Conservation (phyloP, 805 yeast species). For the Cyberlindnera bimundalis region DNA sequence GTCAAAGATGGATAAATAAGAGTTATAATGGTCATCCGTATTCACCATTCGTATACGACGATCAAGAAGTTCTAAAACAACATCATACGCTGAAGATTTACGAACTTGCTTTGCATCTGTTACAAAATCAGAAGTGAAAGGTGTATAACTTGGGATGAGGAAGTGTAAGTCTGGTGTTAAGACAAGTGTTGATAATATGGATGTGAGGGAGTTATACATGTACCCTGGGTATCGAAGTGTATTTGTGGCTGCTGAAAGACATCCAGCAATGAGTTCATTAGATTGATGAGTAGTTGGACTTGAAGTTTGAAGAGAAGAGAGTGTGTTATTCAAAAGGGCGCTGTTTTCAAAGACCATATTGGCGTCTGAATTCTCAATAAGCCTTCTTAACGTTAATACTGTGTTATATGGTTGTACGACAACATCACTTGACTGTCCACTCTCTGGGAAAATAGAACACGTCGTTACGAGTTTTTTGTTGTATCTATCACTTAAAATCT, state of each 20-base stretch:
- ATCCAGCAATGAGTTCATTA: constrained; percentile 81
- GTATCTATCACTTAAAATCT: constrained; percentile 73
- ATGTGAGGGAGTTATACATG: constrained; percentile 81
- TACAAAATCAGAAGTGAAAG: constrained; percentile 69
- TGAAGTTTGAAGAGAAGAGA: constrained; percentile 50
- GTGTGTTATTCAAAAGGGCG: constrained; percentile 72
- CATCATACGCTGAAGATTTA: constrained; percentile 78
- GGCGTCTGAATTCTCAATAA: constrained; percentile 82
- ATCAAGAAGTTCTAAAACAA: constrained; percentile 75
- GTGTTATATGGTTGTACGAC: constrained; percentile 97
- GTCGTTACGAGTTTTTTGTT: constrained; percentile 82
- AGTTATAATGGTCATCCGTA: constrained; percentile 39
- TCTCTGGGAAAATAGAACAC: constrained; percentile 79
- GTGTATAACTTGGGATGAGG: constrained; percentile 67
- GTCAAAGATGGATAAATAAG: constrained; percentile 69
- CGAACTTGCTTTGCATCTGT: constrained; percentile 56
- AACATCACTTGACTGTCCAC: constrained; percentile 84
- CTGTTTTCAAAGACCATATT: constrained; percentile 90
- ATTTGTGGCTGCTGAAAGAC: constrained; percentile 80
- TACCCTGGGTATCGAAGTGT: constrained; percentile 89
- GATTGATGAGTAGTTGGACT: constrained; percentile 73
- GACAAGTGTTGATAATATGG: constrained; percentile 74
- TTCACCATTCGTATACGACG: constrained; percentile 73
- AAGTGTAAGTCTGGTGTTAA: constrained; percentile 87
- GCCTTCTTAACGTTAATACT: constrained; percentile 71